phyloP scores from a whole-genome alignment of 2,329 filamentous ascomycete genomes.

The Colletotrichum acutatum region DNA sequence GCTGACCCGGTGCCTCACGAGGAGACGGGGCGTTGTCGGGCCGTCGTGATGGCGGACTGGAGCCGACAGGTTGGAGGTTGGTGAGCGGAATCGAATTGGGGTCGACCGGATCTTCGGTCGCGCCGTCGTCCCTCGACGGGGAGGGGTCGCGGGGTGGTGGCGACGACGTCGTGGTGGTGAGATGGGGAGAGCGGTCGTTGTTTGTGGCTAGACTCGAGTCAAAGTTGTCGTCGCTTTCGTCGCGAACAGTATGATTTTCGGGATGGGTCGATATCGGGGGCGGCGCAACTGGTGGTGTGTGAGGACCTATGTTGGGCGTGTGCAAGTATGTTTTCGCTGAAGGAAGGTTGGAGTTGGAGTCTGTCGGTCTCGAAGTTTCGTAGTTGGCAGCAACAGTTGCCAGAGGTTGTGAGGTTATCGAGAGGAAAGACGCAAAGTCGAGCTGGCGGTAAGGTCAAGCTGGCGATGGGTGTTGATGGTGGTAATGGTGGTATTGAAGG shows the following conservation, averaged over 20 bases:
- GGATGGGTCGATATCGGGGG: not conserved
- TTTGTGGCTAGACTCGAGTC: not conserved
- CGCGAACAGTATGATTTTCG: not conserved
- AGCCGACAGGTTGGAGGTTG: not conserved
- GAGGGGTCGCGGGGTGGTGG: conserved; percentile 8
- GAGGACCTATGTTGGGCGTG: not conserved
- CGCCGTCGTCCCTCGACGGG: not conserved
- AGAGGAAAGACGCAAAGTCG: not conserved
- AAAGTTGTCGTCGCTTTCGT: not conserved
- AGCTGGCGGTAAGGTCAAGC: not conserved
- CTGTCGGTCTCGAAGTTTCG: not conserved
- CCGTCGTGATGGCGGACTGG: not conserved
- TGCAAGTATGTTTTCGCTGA: not conserved
- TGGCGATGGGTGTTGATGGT: not conserved
- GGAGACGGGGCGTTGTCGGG: conserved; percentile 16
- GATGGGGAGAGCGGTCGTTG: not conserved
- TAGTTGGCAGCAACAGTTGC: not conserved
- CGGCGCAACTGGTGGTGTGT: conserved; percentile 7
- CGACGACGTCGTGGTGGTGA: conserved; percentile 18
- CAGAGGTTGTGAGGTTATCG: not conserved
- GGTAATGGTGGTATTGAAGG: not conserved
- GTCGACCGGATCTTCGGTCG: not conserved
- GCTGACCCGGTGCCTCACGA: conserved; percentile 29
- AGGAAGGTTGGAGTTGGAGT: not conserved
- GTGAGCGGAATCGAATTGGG: not conserved